Conservation (phyloP, 441 rosid genomes). For the California macrophylla region DNA sequence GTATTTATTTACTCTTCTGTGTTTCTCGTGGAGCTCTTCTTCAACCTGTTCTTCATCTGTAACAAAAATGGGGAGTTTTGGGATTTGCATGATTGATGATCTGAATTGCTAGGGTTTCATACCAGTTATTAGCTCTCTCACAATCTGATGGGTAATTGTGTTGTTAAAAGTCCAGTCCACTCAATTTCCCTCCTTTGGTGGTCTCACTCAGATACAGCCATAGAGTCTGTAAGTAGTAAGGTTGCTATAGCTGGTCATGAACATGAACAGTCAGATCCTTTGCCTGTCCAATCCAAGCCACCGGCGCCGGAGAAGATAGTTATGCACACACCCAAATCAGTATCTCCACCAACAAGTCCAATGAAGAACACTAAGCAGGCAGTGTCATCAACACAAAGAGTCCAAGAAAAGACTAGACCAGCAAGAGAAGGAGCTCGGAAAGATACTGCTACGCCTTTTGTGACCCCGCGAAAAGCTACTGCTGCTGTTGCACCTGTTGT, state of each 20-base stretch:
- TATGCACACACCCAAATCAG: neutral
- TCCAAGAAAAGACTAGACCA: neutral
- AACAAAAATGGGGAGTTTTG: neutral
- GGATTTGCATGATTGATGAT: neutral
- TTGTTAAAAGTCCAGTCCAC: neutral
- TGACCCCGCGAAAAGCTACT: neutral
- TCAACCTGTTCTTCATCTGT: too few species aligned
- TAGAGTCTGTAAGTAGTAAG: neutral
- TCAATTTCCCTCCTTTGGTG: neutral
- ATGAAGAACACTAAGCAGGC: neutral
- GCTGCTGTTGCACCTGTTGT: neutral
- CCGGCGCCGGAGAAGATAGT: neutral
- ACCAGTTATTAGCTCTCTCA: neutral
- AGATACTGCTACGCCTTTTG: neutral
- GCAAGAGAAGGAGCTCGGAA: too few species aligned
- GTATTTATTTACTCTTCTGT: neutral
- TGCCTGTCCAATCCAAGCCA: neutral
- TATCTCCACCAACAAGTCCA: too few species aligned
- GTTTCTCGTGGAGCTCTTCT: too few species aligned
- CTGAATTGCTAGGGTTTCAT: neutral
- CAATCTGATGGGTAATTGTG: neutral
- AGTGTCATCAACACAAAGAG: neutral
- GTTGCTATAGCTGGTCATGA: neutral
- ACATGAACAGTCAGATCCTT: neutral
- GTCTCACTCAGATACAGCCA: neutral